phyloP scores from a whole-genome alignment of 176 grass and related monocot genomes.

The Paspalum vaginatum region DNA sequence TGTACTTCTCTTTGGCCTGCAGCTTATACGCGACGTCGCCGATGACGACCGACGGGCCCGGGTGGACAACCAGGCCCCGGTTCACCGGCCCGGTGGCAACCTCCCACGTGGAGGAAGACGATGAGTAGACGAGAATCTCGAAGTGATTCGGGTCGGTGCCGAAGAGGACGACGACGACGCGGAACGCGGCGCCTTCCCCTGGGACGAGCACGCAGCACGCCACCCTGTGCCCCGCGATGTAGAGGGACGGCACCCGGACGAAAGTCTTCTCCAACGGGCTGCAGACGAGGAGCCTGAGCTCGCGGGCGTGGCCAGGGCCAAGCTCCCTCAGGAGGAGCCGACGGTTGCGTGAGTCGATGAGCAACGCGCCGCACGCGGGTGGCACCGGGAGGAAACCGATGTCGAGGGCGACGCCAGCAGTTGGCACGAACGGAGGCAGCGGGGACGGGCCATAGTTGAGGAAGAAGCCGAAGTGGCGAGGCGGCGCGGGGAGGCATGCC shows the following conservation, averaged over 20 bases:
- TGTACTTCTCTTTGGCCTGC: slow-evolving; percentile 30
- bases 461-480: slow-evolving; percentile 44
- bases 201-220: slow-evolving; percentile 31
- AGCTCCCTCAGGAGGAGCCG: slow-evolving; percentile 51
- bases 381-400: not conserved
- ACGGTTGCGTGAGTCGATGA: slow-evolving; percentile 24
- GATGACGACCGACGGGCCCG: slow-evolving; percentile 37
- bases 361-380: slow-evolving; percentile 30
- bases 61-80: not conserved
- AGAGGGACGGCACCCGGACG: slow-evolving; percentile 19
- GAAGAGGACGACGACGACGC: slow-evolving; percentile 49
- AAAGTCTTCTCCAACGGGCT: slow-evolving; percentile 12
- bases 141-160: slow-evolving; percentile 9
- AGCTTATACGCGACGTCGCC: slow-evolving; percentile 53
- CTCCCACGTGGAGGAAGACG: slow-evolving; percentile 23
- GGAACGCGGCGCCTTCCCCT: not conserved
- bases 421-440: slow-evolving; percentile 44
- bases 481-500: slow-evolving; percentile 32
- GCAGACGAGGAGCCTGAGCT: slow-evolving; percentile 40
- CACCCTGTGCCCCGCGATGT: not conserved
- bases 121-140: slow-evolving; percentile 23
- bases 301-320: not conserved
- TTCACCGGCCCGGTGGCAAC: slow-evolving; percentile 11
- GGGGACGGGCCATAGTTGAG: slow-evolving; percentile 36
- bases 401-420: slow-evolving; percentile 21